Percentiles rank a stretch among this genome's conserved stretches.
Conservation (phyloP, 2,329 filamentous ascomycete genomes). For the Zymoseptoria crescenta region DNA sequence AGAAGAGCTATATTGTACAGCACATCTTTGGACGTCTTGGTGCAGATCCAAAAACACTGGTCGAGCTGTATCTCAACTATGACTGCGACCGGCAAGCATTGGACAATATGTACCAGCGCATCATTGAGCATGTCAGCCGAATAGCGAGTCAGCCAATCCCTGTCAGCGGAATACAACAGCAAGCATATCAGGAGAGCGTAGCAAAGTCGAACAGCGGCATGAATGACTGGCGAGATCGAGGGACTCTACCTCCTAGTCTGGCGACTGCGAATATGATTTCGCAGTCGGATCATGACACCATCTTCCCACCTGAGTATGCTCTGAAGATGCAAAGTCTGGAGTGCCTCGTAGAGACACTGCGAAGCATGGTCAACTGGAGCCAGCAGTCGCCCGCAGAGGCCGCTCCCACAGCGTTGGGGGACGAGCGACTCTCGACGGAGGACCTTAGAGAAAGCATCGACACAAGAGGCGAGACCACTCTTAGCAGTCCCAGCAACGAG, state of each 20-base stretch:
- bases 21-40: conserved; percentile 76
- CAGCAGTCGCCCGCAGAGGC: conserved; percentile 53
- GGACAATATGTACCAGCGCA: conserved; percentile 91
- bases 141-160: conserved; percentile 73
- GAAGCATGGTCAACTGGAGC: conserved; percentile 90
- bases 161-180: conserved; percentile 69
- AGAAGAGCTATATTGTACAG: conserved; percentile 81
- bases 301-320: conserved; percentile 79
- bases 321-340: conserved; percentile 87
- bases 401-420: conserved; percentile 35
- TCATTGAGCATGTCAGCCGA: conserved; percentile 88
- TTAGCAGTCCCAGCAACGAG: conserved; percentile 10
- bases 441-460: conserved; percentile 70
- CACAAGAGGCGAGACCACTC: conserved; percentile 48
- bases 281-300: conserved; percentile 47
- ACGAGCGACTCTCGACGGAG: conserved; percentile 48
- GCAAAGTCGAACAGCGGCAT: conserved; percentile 38
- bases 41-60: conserved; percentile 76
- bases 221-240: conserved; percentile 76
- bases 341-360: conserved; percentile 76
- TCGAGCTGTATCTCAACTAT: conserved; percentile 96
- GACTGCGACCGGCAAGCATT: conserved; percentile 88
- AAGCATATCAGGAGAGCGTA: conserved; percentile 75
- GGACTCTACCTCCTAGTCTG: conserved; percentile 78
- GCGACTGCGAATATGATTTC: conserved; percentile 66